A percentile compares a stretch with the other conserved stretches of the same genome.
These are phyloP conservation scores for Saccharomycopsis oosterbeekiorum DNA, from an alignment of 805 yeast genomes.

Conservation along the genomic window DNA sequence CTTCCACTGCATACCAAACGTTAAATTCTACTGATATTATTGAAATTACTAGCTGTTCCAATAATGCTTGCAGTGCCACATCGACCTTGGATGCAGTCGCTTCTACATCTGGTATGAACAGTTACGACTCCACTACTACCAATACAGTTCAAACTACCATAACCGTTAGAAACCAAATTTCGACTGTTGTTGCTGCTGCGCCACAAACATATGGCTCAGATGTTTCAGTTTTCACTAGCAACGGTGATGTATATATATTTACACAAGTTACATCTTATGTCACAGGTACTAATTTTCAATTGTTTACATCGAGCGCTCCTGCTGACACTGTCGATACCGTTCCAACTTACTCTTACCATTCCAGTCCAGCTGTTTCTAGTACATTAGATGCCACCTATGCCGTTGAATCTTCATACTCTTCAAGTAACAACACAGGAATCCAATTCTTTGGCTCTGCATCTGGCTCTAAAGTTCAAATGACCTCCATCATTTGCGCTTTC, in stretches of 20 bases:
- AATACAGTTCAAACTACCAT: neutral
- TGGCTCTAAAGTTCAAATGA: neutral
- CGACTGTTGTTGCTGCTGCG: slow-evolving; percentile 21
- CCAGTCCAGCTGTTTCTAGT: neutral
- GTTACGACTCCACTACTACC: slow-evolving; percentile 13
- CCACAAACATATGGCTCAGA: slow-evolving; percentile 6
- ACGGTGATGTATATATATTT: slow-evolving; percentile 9
- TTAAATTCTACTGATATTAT: slow-evolving; percentile 23
- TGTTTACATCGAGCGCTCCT: neutral
- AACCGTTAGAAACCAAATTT: slow-evolving; percentile 21
- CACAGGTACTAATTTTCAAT: neutral
- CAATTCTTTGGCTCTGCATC: neutral
- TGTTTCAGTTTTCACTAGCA: slow-evolving; percentile 3
- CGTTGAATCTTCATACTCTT: neutral
- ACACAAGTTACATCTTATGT: slow-evolving; percentile 3
- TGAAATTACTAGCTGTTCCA: slow-evolving; percentile 22
- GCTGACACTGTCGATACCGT: slow-evolving; percentile 1
- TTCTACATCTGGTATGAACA: neutral
- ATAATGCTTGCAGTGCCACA: slow-evolving; percentile 20
- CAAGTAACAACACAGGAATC: neutral
- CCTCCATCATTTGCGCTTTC: neutral
- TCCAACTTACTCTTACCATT: neutral
- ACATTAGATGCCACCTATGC: slow-evolving; percentile 7
- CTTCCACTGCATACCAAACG: neutral
- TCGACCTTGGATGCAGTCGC: slow-evolving; percentile 8